These are phyloP conservation scores for Claviceps sp. DNA, from an alignment of 2,329 filamentous ascomycete genomes.

Conservation along the genomic window DNA sequence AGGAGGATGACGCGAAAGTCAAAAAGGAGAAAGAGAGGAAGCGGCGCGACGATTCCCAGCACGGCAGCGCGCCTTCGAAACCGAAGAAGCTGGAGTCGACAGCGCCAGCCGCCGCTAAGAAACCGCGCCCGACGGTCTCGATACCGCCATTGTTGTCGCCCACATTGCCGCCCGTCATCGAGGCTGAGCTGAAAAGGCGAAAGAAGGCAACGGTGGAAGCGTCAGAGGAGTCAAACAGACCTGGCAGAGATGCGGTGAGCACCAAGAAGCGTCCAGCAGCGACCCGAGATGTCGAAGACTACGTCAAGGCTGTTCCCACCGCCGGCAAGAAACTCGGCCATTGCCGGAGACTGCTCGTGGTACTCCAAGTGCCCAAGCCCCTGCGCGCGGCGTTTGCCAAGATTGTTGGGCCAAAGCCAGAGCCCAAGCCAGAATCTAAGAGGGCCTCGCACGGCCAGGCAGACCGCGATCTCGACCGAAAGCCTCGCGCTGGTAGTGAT, in stretches of 20 bases:
- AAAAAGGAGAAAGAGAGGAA: constrained; percentile 20
- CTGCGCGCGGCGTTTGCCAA: constrained; percentile 30
- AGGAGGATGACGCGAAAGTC: constrained; percentile 14
- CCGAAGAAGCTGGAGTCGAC: constrained; percentile 15
- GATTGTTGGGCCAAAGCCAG: constrained; percentile 29
- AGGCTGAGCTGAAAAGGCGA: constrained; percentile 23
- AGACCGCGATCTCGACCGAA: constrained; percentile 12
- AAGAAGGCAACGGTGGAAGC: constrained; percentile 17
- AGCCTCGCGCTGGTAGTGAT: constrained; percentile 28
- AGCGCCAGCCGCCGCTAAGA: constrained; percentile 19
- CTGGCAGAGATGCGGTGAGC: constrained; percentile 10
- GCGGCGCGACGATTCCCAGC: constrained; percentile 16
- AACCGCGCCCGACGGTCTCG: constrained; percentile 21
- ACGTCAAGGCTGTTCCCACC: not conserved
- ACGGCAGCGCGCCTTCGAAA: constrained; percentile 17
- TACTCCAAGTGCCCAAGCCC: constrained; percentile 35
- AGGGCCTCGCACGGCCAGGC: constrained; percentile 20
- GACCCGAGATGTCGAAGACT: constrained; percentile 21
- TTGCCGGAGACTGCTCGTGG: constrained; percentile 26
- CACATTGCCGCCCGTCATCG: constrained; percentile 38
- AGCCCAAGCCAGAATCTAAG: constrained; percentile 18
- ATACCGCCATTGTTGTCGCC: constrained; percentile 42
- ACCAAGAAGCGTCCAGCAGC: constrained; percentile 15
- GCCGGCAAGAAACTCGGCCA: constrained; percentile 8
- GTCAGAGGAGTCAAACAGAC: constrained; percentile 10